phyloP scores from a whole-genome alignment of 2,329 filamentous ascomycete species.

The Neofusicoccum parvum region DNA sequence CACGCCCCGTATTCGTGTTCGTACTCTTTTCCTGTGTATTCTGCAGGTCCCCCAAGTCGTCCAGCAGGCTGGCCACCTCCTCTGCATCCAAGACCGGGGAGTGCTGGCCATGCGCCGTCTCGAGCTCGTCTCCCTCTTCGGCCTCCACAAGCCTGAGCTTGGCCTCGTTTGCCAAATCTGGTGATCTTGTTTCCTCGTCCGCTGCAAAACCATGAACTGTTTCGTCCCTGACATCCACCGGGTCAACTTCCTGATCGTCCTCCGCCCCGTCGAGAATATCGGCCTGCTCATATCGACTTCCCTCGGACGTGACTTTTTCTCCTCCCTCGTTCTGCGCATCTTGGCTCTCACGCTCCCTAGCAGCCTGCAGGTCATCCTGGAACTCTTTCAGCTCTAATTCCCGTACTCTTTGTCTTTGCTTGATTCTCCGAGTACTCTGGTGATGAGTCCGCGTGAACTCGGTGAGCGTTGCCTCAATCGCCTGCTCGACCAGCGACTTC shows the following conservation, averaged over 20 bases:
- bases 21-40: background rate
- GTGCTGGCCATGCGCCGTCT: background rate
- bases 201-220: background rate
- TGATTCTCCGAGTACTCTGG: background rate
- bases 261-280: slow-evolving; percentile 7
- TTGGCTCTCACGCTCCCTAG: background rate
- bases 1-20: background rate
- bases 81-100: background rate
- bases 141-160: background rate
- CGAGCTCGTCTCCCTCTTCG: background rate
- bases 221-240: background rate
- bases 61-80: background rate
- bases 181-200: background rate
- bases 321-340: background rate
- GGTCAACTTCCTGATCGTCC: background rate
- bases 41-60: background rate
- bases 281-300: background rate
- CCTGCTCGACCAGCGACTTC: slow-evolving; percentile 74
- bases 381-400: background rate
- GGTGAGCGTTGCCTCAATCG: slow-evolving; percentile 61
- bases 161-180: no score
- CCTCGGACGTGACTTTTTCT: background rate
- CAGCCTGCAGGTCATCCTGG: background rate
- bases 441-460: background rate
- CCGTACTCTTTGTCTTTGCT: background rate